phyloP scores from a whole-genome alignment of 2,329 filamentous ascomycete genomes.

The Aspergillus hiratsukae region DNA sequence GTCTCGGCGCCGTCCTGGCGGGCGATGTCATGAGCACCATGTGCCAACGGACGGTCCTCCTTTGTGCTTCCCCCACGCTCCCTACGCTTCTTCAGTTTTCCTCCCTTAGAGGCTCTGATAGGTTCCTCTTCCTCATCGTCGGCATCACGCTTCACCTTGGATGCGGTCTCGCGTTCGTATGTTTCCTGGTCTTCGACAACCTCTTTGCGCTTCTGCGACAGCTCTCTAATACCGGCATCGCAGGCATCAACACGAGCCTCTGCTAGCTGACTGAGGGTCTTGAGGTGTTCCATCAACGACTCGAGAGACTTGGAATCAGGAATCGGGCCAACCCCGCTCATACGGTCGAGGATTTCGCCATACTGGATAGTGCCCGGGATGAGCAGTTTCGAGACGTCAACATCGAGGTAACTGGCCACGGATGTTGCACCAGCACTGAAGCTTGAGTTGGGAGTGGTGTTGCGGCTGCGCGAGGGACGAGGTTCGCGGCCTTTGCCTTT shows the following conservation, averaged over 20 bases:
- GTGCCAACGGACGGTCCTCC: conserved; percentile 56
- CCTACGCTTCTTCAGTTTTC: conserved; percentile 76
- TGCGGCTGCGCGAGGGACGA: conserved; percentile 55
- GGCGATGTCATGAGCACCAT: conserved; percentile 60
- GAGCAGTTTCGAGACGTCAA: conserved; percentile 46
- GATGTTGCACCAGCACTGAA: conserved; percentile 43
- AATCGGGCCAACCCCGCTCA: conserved; percentile 45
- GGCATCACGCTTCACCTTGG: conserved; percentile 42
- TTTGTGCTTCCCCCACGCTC: conserved; percentile 56
- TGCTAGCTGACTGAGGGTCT: conserved; percentile 54
- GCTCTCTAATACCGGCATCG: conserved; percentile 56
- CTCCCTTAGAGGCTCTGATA: conserved; percentile 46
- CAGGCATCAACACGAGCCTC: conserved; percentile 55
- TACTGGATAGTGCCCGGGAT: conserved; percentile 49
- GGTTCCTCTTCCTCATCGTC: conserved; percentile 42
- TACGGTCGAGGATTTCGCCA: conserved; percentile 54
- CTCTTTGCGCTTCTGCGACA: conserved; percentile 56
- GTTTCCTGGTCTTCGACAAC: conserved; percentile 48
- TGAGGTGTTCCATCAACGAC: conserved; percentile 51
- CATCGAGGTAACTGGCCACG: conserved; percentile 51
- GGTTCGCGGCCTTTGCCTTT: conserved; percentile 53
- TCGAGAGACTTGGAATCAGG: conserved; percentile 46
- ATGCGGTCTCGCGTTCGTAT: conserved; percentile 43
- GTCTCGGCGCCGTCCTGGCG: conserved; percentile 61
- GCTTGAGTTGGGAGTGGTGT: conserved; percentile 58